phyloP scores from a whole-genome alignment of 2,329 filamentous ascomycete genomes.

The Stemphylium beticola region DNA sequence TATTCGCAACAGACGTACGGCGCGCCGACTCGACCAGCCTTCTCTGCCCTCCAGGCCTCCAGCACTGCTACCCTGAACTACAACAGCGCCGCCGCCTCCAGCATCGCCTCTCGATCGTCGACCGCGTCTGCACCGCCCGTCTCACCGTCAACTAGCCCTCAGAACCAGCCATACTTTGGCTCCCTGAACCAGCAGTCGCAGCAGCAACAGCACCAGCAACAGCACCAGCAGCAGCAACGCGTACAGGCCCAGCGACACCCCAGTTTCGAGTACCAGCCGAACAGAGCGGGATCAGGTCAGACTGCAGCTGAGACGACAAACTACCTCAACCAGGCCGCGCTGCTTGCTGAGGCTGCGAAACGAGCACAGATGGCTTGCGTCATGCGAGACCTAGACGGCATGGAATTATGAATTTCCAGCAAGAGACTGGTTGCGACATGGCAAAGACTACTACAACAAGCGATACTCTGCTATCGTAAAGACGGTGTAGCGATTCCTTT shows the following conservation, averaged over 20 bases:
- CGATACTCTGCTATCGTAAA: neutral
- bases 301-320: constrained; percentile 58
- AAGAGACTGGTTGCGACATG: neutral
- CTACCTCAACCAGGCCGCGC: constrained; percentile 80
- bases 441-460: neutral
- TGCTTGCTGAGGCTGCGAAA: constrained; percentile 92
- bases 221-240: constrained; percentile 41
- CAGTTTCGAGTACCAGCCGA: constrained; percentile 45
- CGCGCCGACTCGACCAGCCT: constrained; percentile 39
- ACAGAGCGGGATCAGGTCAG: constrained; percentile 41
- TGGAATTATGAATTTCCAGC: constrained; percentile 57
- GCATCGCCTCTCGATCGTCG: constrained; percentile 44
- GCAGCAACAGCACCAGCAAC: constrained; percentile 35
- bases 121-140: constrained; percentile 42
- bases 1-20: constrained; percentile 26
- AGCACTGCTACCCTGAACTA: constrained; percentile 42
- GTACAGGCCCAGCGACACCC: constrained; percentile 34
- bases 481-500: neutral
- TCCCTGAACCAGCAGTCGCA: constrained; percentile 37
- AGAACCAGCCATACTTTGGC: constrained; percentile 43
- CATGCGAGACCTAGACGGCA: constrained; percentile 82
- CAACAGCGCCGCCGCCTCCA: constrained; percentile 52
- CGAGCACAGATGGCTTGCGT: constrained; percentile 88
- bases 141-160: constrained; percentile 43
- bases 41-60: constrained; percentile 45